Evolutionary conservation across 305 asterid genomes (phyloP).

Genomic region (Fraxinus ornus): DNA sequence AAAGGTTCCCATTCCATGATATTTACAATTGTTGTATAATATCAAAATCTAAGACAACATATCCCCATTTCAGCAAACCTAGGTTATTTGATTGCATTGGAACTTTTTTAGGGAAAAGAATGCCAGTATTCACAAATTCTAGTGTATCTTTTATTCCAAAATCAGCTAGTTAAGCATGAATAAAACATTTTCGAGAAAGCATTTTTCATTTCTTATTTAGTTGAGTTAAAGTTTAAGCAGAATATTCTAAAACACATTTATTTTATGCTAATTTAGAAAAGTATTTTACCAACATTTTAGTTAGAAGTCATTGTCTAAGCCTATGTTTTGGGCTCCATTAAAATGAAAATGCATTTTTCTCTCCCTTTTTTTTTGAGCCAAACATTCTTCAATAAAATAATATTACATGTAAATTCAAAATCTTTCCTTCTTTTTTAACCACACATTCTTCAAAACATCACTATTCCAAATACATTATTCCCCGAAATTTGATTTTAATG

Average conservation of each 20-base stretch:
- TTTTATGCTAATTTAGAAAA: neutral
- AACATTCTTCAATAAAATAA: too few relatives aligned
- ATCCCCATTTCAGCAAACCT: neutral
- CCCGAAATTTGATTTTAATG: too few relatives aligned
- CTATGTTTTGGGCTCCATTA: too few relatives aligned
- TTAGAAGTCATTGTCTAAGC: neutral
- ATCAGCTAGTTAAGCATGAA: neutral
- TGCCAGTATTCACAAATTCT: neutral
- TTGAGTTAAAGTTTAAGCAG: neutral
- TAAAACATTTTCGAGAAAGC: neutral
- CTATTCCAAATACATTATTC: too few relatives aligned
- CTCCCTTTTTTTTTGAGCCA: too few relatives aligned
- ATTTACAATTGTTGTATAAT: neutral
- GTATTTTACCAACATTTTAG: neutral
- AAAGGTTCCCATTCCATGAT: neutral
- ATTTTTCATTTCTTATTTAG: neutral
- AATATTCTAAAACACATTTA: neutral
- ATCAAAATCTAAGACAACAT: neutral
- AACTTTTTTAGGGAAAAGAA: neutral
- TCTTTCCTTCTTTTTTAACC: too few relatives aligned
- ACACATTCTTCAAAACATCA: too few relatives aligned
- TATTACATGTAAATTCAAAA: too few relatives aligned
- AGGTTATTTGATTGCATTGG: neutral
- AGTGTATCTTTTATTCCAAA: neutral
- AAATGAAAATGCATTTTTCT: too few relatives aligned